Percentiles rank a stretch among this genome's conserved stretches.
These are phyloP conservation scores for Suillus hirtellus DNA, from an alignment of 768 basidiomycete species.

Conservation along the genomic window DNA sequence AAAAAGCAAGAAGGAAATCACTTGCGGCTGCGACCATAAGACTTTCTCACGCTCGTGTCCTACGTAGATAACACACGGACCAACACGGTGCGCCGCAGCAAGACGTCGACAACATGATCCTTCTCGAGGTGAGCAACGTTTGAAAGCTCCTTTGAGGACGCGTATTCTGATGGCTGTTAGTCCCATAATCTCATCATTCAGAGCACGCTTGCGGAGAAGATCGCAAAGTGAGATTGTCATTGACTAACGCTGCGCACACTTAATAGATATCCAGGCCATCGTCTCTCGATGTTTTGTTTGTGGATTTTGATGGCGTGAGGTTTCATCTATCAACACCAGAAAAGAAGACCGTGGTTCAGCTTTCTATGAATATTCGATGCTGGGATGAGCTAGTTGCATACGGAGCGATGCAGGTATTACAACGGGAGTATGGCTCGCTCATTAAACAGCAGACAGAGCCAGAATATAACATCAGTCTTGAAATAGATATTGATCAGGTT, in stretches of 20 bases:
- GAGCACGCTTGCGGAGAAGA: conserved; percentile 84
- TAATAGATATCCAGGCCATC: conserved; percentile 63
- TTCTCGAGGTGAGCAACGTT: conserved; percentile 65
- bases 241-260: conserved; percentile 12
- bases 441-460: conserved; percentile 70
- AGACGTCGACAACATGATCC: conserved; percentile 56
- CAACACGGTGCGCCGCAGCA: conserved; percentile 6
- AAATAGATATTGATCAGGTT: conserved; percentile 84
- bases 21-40: conserved; percentile 1
- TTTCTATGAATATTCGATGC: conserved; percentile 97
- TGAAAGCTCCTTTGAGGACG: not conserved
- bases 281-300: conserved; percentile 91
- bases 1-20: conserved; percentile 24
- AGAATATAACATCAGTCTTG: conserved; percentile 86
- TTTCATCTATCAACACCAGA: conserved; percentile 91
- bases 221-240: conserved; percentile 63
- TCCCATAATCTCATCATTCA: conserved; percentile 93
- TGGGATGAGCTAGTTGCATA: conserved; percentile 92
- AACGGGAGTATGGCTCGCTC: conserved; percentile 79
- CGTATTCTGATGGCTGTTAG: conserved; percentile 39
- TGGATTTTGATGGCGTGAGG: conserved; percentile 96
- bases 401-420: conserved; percentile 78
- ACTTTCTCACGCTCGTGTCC: conserved; percentile 29
- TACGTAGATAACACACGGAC: conserved; percentile 8
- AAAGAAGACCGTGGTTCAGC: conserved; percentile 74